These are phyloP conservation scores for Cyclospora cayetanensis DNA, from an alignment of 169 alveolate genomes.

Conservation along the genomic window DNA sequence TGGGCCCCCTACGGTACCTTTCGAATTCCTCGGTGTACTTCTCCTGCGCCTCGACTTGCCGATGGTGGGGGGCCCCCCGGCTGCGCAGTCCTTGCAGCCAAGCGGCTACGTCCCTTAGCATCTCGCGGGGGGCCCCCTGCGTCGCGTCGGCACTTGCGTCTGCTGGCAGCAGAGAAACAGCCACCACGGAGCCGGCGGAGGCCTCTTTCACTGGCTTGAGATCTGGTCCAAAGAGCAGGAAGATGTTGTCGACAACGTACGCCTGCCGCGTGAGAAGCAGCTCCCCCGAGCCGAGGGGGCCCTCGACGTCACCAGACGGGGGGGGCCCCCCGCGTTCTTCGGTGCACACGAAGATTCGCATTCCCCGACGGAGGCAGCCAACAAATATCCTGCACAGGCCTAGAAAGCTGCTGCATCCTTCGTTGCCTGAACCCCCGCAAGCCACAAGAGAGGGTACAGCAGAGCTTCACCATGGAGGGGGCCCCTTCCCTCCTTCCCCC, in stretches of 20 bases:
- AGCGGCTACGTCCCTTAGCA: constrained; percentile 6
- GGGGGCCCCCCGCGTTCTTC: neutral
- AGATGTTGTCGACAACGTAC: neutral
- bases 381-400: constrained; percentile 85
- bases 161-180: neutral
- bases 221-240: constrained; percentile 13
- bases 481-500: no score
- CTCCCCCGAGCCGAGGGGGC: neutral
- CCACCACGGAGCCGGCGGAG: constrained; percentile 45
- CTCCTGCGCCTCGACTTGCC: neutral
- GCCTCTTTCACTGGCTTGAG: neutral
- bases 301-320: neutral
- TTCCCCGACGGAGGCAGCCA: constrained; percentile 81
- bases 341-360: constrained; percentile 80
- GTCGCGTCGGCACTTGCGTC: neutral
- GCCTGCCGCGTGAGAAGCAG: neutral
- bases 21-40: neutral
- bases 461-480: no score
- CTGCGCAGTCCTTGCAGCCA: constrained; percentile 14
- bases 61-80: neutral
- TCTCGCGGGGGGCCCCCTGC: neutral
- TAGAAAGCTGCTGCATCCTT: constrained; percentile 82
- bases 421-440: constrained; percentile 74
- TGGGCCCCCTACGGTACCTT: neutral
- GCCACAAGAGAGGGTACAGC: neutral